Evolutionary conservation across 1,139 yeast genomes (phyloP), one percentile per base, ranked within the genome.

Genomic region (Candida freyschussii): DNA sequence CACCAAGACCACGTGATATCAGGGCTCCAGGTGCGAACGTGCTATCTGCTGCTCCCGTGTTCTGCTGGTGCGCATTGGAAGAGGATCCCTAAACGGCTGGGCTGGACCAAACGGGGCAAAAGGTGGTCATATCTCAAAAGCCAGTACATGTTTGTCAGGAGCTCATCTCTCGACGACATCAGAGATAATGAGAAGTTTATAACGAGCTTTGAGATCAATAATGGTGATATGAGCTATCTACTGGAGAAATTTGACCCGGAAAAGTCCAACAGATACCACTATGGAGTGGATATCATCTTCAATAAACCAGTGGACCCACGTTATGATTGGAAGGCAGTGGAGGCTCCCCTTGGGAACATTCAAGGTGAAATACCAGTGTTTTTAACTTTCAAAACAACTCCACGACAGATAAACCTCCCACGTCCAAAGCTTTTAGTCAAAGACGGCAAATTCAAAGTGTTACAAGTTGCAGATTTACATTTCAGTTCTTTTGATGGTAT

Each of bases 401-500:
- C 43, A 33, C 53, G 32, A 22, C 37, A 31, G 49, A 57, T 49
- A 14, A 40, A 41, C 13, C 14, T 7, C 32, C 57, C 51, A 23
- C 59, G 44, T 57, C 73, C 55, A 6, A 26, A 24, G 12, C 19
- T 32, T 41, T 18, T 37, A 53, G 20, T 47, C 50, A n/a, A 52
- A 4, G 56, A 68, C 19, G 76, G 69, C 4, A 70, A 66, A 40
- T 83, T 79, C 56, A 86, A 82, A 55, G 77, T 89, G 26, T 59
- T 85, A 10, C 97, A 89, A 55, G 74, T 87, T 6, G 94, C 96
- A 0, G 97, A 89, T 55, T 62, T 87, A 37, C 97, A 89, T 55
- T 77, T 82, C 49, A 72, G 91, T 13, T 81, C 93, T 0, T 89
- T 87, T 2, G 69, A 64, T 33, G 96, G 96, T 4, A 57, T 60